These are phyloP conservation scores for Neofusicoccum ribis DNA, from an alignment of 2,329 filamentous ascomycete species.

Conservation along the genomic window DNA sequence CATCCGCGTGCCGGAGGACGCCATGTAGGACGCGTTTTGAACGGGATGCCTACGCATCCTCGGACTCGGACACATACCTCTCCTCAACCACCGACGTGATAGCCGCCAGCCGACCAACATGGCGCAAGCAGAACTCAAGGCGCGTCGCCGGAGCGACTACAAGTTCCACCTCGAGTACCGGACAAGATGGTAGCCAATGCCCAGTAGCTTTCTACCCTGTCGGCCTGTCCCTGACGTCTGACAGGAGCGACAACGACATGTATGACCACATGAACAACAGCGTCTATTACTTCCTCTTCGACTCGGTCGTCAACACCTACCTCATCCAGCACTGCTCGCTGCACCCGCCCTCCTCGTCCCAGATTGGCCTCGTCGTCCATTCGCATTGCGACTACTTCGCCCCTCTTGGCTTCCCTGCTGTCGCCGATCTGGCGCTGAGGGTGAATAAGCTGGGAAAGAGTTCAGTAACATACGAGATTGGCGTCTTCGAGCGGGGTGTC, in stretches of 20 bases:
- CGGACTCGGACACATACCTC: too few species aligned
- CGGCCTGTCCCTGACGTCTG: constrained; percentile 18
- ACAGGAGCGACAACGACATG: constrained; percentile 90
- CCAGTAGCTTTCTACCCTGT: not conserved
- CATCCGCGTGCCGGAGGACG: not conserved
- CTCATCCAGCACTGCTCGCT: constrained; percentile 77
- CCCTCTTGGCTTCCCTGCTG: constrained; percentile 76
- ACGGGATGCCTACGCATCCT: not conserved
- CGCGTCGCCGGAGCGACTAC: constrained; percentile 70
- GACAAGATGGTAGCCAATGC: constrained; percentile 72
- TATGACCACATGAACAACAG: constrained; percentile 93
- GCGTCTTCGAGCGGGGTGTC: constrained; percentile 74
- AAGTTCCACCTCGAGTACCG: constrained; percentile 77
- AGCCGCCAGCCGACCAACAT: not conserved
- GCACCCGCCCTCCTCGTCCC: constrained; percentile 66
- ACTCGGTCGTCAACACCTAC: constrained; percentile 87
- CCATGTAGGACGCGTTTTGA: not conserved
- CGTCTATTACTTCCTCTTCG: constrained; percentile 83
- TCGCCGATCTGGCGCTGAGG: constrained; percentile 77
- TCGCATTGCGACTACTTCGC: constrained; percentile 84
- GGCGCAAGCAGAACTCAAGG: constrained; percentile 46
- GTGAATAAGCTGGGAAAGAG: constrained; percentile 83
- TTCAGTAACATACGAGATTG: constrained; percentile 88
- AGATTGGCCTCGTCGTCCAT: constrained; percentile 83
- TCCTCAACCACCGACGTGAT: too few species aligned